Evolutionary conservation across 2,329 filamentous ascomycete species (phyloP).

Genomic region (Claviceps africana): DNA sequence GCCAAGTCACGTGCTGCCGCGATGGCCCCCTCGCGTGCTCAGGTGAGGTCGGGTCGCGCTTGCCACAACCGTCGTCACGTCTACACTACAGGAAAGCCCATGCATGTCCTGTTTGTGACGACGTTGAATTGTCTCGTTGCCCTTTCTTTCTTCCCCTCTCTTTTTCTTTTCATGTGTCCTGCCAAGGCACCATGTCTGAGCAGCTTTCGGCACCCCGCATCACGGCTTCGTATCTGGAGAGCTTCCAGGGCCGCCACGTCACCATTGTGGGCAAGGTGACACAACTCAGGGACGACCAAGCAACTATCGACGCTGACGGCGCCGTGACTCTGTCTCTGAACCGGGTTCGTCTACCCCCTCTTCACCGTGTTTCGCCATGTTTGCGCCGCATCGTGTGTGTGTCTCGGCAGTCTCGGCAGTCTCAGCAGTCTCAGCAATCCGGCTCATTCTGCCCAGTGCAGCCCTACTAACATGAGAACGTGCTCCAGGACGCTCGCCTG

Average conservation of each 20-base stretch:
- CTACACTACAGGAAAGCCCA: too few species aligned
- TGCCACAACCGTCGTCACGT: not conserved
- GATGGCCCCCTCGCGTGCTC: not conserved
- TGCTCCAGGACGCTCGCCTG: constrained; percentile 52
- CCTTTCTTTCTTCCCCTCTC: not conserved
- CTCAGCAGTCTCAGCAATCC: not conserved
- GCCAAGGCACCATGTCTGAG: constrained; percentile 42
- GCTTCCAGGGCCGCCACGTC: constrained; percentile 61
- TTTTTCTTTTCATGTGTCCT: not conserved
- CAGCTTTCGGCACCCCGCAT: constrained; percentile 64
- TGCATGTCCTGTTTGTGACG: too few species aligned
- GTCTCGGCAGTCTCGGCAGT: too few species aligned
- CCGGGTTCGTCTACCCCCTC: constrained; percentile 37
- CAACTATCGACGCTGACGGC: constrained; percentile 68
- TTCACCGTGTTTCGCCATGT: not conserved
- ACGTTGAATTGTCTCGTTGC: too few species aligned
- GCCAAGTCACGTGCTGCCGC: not conserved
- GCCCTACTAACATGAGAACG: not conserved
- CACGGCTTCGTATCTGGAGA: constrained; percentile 63
- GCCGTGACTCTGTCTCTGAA: constrained; percentile 62
- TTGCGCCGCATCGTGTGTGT: not conserved
- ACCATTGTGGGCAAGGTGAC: constrained; percentile 76
- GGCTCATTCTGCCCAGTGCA: not conserved
- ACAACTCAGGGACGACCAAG: constrained; percentile 67
- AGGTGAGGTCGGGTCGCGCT: not conserved